Base-by-base conservation (phyloP, 148 eudicot species). In the Cornus suecica region DNA sequence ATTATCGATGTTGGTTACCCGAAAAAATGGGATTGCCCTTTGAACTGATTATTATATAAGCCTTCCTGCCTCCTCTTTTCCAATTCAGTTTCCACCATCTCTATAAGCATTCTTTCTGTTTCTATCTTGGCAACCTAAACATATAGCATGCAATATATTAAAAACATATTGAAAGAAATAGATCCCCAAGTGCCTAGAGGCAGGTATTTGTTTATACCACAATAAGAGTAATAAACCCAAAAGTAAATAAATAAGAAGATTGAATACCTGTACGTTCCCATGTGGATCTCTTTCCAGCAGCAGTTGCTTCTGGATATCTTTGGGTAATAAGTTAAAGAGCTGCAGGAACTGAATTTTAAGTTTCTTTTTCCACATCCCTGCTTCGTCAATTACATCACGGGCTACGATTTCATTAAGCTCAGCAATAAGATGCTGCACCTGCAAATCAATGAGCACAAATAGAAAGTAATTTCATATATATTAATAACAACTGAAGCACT, bases 401-500 rank as follows among this genome's bases (percentile, higher is more conserved):
- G 87, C 85, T 26, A 85, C 31, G 73, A 85, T 85, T 74, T 85
- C 85, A 82, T 85, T 85, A n/a, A 82, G 81, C 75, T 85, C 71
- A 28, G 80, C 62, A 28, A 78, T 82, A 69, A 82, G 94, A 78
- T 84, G 89, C 70, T 91, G 98, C 29, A 93, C 94, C 98, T 93
- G 90, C 73, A 85, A 69, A 42, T 30, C 62, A 6, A 65, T 6
- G 73, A 15, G 32, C 41, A 20, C 65, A 34, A 56, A 37, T 66
- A 41, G 9, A 4, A 48, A 11, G 54, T 48, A 13, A 48, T 48
- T 48, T 3, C 15, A 48, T 48, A 48, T 48, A 48, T 48, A 16
- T 48, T 11, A 13, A 48, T 11, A 0, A 48, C 18, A 48, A 11
- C 54, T 48, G 1, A 37, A 11, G 20, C 54, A 13, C 54, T 48